Evolutionary conservation across 2,329 filamentous ascomycete genomes (phyloP).

Genomic region (Pseudofabraea citricarpa): DNA sequence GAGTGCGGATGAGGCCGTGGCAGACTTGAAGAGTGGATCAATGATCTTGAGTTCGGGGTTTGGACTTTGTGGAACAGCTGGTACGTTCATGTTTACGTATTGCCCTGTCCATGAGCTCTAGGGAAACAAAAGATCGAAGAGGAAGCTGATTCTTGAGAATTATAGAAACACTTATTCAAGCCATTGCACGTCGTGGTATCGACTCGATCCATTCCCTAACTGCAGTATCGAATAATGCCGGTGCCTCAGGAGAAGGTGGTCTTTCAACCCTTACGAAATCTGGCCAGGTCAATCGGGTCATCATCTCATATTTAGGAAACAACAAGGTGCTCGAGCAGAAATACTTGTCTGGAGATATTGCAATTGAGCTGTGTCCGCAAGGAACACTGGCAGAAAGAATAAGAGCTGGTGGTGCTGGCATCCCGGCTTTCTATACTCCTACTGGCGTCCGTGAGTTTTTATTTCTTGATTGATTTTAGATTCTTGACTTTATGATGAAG

Average conservation of each 20-base stretch:
- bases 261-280: constrained; percentile 63
- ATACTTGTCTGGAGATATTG: constrained; percentile 69
- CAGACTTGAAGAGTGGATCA: constrained; percentile 47
- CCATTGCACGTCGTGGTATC: constrained; percentile 55
- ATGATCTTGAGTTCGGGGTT: constrained; percentile 74
- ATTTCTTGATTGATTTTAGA: not conserved
- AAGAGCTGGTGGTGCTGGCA: constrained; percentile 68
- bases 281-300: constrained; percentile 67
- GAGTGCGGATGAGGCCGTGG: constrained; percentile 21
- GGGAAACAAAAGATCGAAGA: too few relatives aligned
- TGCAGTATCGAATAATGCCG: constrained; percentile 78
- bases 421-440: constrained; percentile 77
- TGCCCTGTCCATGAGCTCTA: too few relatives aligned
- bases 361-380: constrained; percentile 72
- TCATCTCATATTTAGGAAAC: constrained; percentile 71
- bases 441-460: constrained; percentile 58
- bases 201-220: constrained; percentile 56
- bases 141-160: too few relatives aligned
- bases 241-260: constrained; percentile 62
- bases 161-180: constrained; percentile 65
- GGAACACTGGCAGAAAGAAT: constrained; percentile 70
- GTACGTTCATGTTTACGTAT: too few relatives aligned
- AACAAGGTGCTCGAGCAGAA: constrained; percentile 73
- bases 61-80: constrained; percentile 73
- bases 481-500: too few relatives aligned